Conservation (phyloP, 257 asterid genomes). For the Marsdenia floribunda region DNA sequence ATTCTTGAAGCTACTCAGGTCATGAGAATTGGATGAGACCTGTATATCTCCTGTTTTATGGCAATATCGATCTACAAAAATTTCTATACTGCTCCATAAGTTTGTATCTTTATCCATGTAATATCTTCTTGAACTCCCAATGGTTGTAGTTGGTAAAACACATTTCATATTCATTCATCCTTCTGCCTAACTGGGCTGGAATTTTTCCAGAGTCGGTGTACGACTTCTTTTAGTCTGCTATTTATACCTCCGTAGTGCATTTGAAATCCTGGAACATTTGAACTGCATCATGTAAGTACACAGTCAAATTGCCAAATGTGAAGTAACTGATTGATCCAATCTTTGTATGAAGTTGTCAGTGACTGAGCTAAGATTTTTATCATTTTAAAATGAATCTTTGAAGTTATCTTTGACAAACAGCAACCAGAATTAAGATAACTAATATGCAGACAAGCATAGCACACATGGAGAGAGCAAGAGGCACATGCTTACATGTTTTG, state of each 20-base stretch:
- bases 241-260: neutral
- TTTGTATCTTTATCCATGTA: neutral
- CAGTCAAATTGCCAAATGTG: neutral
- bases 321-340: neutral
- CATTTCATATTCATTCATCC: neutral
- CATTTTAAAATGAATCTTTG: neutral
- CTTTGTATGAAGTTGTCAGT: neutral
- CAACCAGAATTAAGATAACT: slow-evolving; percentile 1
- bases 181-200: neutral
- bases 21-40: neutral
- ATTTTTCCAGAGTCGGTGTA: neutral
- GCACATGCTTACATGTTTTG: neutral
- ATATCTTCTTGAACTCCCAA: neutral
- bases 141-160: neutral
- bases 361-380: neutral
- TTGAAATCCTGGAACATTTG: neutral
- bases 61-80: neutral
- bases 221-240: neutral
- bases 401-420: neutral
- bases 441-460: neutral
- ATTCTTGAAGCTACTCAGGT: neutral
- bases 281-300: neutral
- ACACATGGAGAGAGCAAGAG: neutral
- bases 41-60: neutral
- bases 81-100: neutral